Evolutionary conservation across 2,329 filamentous ascomycete genomes (phyloP), one percentile per base, ranked within the genome.

Genomic region (Fusarium chlamydosporum): DNA sequence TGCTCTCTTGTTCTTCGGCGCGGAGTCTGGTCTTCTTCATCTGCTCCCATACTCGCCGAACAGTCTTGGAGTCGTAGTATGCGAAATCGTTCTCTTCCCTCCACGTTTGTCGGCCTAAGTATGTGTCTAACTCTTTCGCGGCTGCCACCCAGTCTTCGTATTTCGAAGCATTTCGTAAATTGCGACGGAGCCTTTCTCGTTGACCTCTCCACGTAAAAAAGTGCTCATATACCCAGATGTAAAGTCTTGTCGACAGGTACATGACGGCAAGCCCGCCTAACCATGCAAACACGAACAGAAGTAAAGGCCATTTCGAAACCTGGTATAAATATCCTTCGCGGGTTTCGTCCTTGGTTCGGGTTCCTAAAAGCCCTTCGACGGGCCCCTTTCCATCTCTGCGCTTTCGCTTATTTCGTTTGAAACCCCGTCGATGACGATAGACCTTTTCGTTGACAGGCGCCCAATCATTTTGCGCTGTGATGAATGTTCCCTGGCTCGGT

Each of bases 381-480:
- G 77, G 75, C 31, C 82, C 84, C 60, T 74, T 75, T 35, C 73
- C 77, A 37, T 82, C 82, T 51, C 70, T 63, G 47, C 60, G 73
- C 65, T 54, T 73, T 56, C 65, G 74, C 47, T 67, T 66, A 34
- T 76, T 59, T 75, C 80, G 72, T 75, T 77, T 79, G 61, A 66
- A 80, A 74, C 72, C 77, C 75, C 78, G 76, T 74, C 79, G 83
- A 52, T 66, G 68, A 15, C 73, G 72, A 72, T 82, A 76, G 23
- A 94, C 85, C 59, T 87, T 89, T 76, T 95, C 88, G 72, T 92
- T 90, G 13, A 98, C 88, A 0, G 96, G 96, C 16, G 92, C 90
- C 96, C 96, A 99, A 82, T 99, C 96, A 78, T 97, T 97, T 76
- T 96, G 89, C 40, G 96, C 95, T 5, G 93, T 92, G 74, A 98